These are phyloP conservation scores for Penicillium sp. DNA, from an alignment of 2,329 filamentous ascomycete genomes.

Conservation along the genomic window DNA sequence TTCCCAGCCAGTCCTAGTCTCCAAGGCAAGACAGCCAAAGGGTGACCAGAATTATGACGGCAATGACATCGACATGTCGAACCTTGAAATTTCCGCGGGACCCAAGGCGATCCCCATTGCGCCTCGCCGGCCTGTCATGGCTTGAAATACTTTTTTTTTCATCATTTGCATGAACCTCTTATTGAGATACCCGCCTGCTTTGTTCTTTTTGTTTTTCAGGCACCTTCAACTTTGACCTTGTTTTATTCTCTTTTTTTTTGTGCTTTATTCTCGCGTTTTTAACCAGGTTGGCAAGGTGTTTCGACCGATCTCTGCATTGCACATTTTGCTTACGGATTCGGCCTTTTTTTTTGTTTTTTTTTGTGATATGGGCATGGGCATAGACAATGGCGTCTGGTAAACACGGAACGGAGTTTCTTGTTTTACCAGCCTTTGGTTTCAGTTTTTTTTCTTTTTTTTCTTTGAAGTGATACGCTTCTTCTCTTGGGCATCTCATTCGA, in stretches of 20 bases:
- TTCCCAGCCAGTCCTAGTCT: conserved; percentile 27
- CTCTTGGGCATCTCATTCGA: conserved; percentile 10
- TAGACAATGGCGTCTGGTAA: conserved; percentile 26
- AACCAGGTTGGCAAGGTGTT: conserved; percentile 8
- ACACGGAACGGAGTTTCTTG: conserved; percentile 23
- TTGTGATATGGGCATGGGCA: conserved; percentile 20
- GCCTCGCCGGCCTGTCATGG: conserved; percentile 36
- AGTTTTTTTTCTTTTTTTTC: neutral
- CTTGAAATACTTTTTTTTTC: conserved; percentile 22
- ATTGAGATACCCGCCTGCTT: conserved; percentile 16
- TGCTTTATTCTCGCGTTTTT: conserved; percentile 2
- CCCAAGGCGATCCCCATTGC: conserved; percentile 41
- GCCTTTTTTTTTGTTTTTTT: conserved; percentile 4
- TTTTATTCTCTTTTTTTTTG: conserved; percentile 6
- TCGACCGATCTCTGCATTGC: conserved; percentile 1
- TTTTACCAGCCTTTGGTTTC: conserved; percentile 4
- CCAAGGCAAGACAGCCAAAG: conserved; percentile 19
- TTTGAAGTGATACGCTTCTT: conserved; percentile 2
- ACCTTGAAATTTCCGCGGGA: conserved; percentile 33
- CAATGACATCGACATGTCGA: conserved; percentile 34
- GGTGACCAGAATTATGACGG: conserved; percentile 25
- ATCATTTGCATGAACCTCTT: conserved; percentile 14
- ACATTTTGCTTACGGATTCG: conserved; percentile 6
- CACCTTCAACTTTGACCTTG: conserved; percentile 12
- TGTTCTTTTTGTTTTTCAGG: conserved; percentile 14